These are phyloP conservation scores for Trichophyton verrucosum DNA, from an alignment of 2,329 filamentous ascomycete species.

Conservation along the genomic window DNA sequence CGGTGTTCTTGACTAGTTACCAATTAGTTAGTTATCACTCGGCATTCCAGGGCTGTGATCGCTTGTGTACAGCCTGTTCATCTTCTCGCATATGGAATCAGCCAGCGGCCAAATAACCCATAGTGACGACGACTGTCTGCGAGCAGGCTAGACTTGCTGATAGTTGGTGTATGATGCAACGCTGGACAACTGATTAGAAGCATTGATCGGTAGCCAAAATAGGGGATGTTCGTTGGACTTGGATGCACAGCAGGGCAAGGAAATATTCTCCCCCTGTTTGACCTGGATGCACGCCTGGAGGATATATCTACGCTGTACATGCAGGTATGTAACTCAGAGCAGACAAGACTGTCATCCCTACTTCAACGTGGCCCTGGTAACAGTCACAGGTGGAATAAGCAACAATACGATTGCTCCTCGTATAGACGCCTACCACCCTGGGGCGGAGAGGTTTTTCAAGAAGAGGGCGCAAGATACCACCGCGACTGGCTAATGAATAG, in stretches of 20 bases:
- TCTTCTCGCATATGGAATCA: too few relatives aligned
- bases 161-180: not conserved
- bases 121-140: too few relatives aligned
- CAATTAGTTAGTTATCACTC: not conserved
- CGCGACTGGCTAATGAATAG: not conserved
- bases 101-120: too few relatives aligned
- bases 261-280: not conserved
- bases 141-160: too few relatives aligned
- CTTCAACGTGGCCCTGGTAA: constrained; percentile 1
- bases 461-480: not conserved
- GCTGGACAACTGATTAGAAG: not conserved
- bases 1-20: not conserved
- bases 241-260: not conserved
- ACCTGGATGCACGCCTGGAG: not conserved
- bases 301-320: not conserved
- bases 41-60: not conserved
- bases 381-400: constrained; percentile 1
- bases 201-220: not conserved
- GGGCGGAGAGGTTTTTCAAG: not conserved
- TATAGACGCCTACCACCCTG: not conserved
- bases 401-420: not conserved
- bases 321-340: not conserved
- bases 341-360: not conserved
- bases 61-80: too few relatives aligned
- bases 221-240: not conserved